A percentile compares a stretch with the other conserved stretches of the same genome.
Evolutionary conservation across 805 yeast species (phyloP).

Genomic region (Torulaspora microellipsoides): DNA sequence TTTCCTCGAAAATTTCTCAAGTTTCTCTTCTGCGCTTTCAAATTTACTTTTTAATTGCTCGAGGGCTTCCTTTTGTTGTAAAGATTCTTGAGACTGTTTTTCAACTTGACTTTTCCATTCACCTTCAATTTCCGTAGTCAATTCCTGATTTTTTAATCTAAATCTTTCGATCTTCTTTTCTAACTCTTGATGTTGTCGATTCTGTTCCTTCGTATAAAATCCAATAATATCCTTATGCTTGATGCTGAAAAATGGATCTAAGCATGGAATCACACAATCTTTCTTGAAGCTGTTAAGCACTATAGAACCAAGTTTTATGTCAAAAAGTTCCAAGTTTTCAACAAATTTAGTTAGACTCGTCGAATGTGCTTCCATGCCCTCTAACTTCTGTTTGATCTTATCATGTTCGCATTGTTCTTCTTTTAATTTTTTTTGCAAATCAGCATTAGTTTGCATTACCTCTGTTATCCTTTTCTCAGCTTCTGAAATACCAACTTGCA

Average conservation of each 20-base stretch:
- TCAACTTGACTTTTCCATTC: slow-evolving; percentile 14
- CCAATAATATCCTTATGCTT: slow-evolving; percentile 12
- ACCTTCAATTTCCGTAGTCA: slow-evolving; percentile 12
- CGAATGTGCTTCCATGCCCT: slow-evolving; percentile 1
- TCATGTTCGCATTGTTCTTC: slow-evolving; percentile 6
- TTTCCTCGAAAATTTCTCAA: slow-evolving; percentile 4
- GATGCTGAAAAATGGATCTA: slow-evolving; percentile 10
- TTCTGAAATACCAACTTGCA: not conserved
- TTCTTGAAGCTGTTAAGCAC: slow-evolving; percentile 8
- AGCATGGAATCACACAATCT: slow-evolving; percentile 3
- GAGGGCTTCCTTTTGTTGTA: not conserved
- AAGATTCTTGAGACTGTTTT: slow-evolving; percentile 5
- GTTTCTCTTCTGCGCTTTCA: slow-evolving; percentile 3
- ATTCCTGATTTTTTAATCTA: slow-evolving; percentile 1
- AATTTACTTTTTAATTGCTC: slow-evolving; percentile 3
- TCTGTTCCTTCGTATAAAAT: slow-evolving; percentile 14
- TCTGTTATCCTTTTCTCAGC: not conserved
- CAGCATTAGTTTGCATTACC: not conserved
- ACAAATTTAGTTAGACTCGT: slow-evolving; percentile 9
- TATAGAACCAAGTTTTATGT: slow-evolving; percentile 13
- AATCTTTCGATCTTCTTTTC: slow-evolving; percentile 3
- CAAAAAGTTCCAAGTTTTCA: slow-evolving; percentile 13
- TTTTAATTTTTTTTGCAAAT: slow-evolving; percentile 1
- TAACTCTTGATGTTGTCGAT: slow-evolving; percentile 2
- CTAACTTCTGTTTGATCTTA: slow-evolving; percentile 1